Percentiles rank a stretch among this genome's conserved stretches.
Conservation (phyloP, 2,329 filamentous ascomycete species). For the Blumeria hordei region DNA sequence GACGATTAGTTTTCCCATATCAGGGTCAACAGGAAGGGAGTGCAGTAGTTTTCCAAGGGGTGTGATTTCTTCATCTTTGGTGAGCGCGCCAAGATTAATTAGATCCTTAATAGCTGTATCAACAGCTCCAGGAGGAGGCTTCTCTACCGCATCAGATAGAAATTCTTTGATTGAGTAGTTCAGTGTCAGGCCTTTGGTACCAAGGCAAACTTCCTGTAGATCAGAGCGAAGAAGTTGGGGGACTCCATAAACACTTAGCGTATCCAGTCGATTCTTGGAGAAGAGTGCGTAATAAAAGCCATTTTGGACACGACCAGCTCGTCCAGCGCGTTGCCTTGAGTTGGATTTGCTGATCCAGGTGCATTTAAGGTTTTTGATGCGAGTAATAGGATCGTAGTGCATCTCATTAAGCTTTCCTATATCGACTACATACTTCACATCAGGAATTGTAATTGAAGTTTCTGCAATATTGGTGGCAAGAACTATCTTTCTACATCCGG, state of each 20-base stretch:
- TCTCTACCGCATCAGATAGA: conserved; percentile 62
- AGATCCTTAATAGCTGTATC: conserved; percentile 59
- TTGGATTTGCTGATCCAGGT: conserved; percentile 82
- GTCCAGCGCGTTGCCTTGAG: conserved; percentile 76
- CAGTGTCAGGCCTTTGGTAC: conserved; percentile 82
- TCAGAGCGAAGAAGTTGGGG: conserved; percentile 81
- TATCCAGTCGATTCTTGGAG: conserved; percentile 71
- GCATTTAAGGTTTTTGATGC: conserved; percentile 76
- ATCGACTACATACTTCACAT: conserved; percentile 84
- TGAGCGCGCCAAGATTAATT: conserved; percentile 65
- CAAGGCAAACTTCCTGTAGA: conserved; percentile 74
- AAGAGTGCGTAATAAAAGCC: conserved; percentile 82
- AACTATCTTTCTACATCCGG: conserved; percentile 69
- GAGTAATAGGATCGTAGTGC: conserved; percentile 64
- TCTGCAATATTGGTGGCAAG: conserved; percentile 92
- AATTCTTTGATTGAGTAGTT: conserved; percentile 46
- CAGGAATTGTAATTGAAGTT: conserved; percentile 92
- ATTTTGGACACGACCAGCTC: conserved; percentile 73
- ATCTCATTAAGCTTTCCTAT: conserved; percentile 86
- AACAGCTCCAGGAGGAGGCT: conserved; percentile 58
- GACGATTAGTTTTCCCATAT: conserved; percentile 79
- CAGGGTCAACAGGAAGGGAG: conserved; percentile 72
- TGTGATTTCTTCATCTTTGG: conserved; percentile 52
- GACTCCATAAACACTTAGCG: conserved; percentile 52
- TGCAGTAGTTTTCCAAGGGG: conserved; percentile 71